Conservation (phyloP, 345 rosid genomes). For the Leavenworthia alabamica region DNA sequence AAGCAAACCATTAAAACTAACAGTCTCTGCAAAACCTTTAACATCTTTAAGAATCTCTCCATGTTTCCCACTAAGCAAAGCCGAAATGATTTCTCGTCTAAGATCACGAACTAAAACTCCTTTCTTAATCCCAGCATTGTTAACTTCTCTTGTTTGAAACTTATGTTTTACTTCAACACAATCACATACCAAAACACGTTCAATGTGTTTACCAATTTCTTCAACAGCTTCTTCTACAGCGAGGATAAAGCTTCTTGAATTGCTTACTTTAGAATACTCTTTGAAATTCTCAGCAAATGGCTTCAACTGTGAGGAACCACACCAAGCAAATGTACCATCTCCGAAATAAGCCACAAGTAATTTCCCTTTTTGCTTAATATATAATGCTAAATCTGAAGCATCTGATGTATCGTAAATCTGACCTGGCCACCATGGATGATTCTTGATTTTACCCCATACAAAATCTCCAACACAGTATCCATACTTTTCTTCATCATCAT, state of each 20-base stretch:
- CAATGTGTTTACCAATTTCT: slow-evolving; percentile 63
- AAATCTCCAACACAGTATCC: slow-evolving; percentile 70
- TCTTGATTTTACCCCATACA: slow-evolving; percentile 90
- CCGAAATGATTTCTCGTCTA: slow-evolving; percentile 43
- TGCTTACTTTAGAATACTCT: slow-evolving; percentile 51
- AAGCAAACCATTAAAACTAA: slow-evolving; percentile 35
- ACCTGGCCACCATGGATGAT: slow-evolving; percentile 99
- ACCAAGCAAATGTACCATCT: slow-evolving; percentile 89
- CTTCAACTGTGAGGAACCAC: slow-evolving; percentile 67
- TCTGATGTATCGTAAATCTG: slow-evolving; percentile 62
- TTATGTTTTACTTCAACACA: slow-evolving; percentile 39
- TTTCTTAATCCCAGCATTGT: slow-evolving; percentile 63
- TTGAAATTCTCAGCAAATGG: slow-evolving; percentile 65
- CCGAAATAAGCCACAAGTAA: slow-evolving; percentile 84
- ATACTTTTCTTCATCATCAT: slow-evolving; percentile 31
- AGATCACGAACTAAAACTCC: slow-evolving; percentile 59
- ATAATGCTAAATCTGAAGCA: slow-evolving; percentile 69
- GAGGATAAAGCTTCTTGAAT: slow-evolving; percentile 40
- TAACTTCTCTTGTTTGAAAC: slow-evolving; percentile 35
- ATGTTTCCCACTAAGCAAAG: slow-evolving; percentile 41
- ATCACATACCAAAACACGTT: slow-evolving; percentile 45
- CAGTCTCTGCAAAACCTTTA: slow-evolving; percentile 39
- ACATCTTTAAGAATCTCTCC: slow-evolving; percentile 41
- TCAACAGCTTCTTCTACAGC: slow-evolving; percentile 54
- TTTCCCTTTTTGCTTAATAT: slow-evolving; percentile 46